phyloP scores from a whole-genome alignment of 1,139 yeast genomes.

The Yamadazyma taylorii region DNA sequence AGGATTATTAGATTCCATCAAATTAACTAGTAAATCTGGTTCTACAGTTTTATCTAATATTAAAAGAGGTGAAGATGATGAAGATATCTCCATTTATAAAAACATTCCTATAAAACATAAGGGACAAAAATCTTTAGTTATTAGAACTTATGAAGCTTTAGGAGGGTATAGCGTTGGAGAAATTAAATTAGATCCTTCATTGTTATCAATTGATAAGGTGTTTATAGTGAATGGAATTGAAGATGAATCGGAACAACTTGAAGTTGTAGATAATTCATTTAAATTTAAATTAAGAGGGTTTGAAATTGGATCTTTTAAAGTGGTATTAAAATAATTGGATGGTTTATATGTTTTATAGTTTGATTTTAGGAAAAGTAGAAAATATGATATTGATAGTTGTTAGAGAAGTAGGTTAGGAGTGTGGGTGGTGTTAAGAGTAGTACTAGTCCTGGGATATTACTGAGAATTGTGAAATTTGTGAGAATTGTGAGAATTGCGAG shows the following conservation, averaged over 20 bases:
- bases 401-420: too few relatives aligned
- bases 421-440: too few relatives aligned
- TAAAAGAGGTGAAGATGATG: constrained; percentile 88
- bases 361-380: neutral
- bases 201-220: constrained; percentile 47
- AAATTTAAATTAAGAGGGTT: constrained; percentile 64
- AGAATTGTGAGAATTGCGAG: too few relatives aligned
- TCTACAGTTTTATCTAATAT: constrained; percentile 66
- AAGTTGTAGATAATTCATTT: constrained; percentile 28
- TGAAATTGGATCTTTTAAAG: constrained; percentile 69
- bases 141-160: constrained; percentile 80
- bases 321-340: constrained; percentile 30
- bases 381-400: neutral
- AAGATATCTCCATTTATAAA: constrained; percentile 42
- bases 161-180: constrained; percentile 70
- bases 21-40: constrained; percentile 38
- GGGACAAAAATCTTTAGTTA: constrained; percentile 55
- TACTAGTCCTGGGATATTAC: too few relatives aligned
- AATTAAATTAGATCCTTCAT: constrained; percentile 36
- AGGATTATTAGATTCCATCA: constrained; percentile 17
- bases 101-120: constrained; percentile 37
- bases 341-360: neutral
- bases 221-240: constrained; percentile 71
- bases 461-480: too few relatives aligned
- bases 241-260: constrained; percentile 44